phyloP scores from a whole-genome alignment of 805 yeast species.

The Zygosaccharomyces bailii region DNA sequence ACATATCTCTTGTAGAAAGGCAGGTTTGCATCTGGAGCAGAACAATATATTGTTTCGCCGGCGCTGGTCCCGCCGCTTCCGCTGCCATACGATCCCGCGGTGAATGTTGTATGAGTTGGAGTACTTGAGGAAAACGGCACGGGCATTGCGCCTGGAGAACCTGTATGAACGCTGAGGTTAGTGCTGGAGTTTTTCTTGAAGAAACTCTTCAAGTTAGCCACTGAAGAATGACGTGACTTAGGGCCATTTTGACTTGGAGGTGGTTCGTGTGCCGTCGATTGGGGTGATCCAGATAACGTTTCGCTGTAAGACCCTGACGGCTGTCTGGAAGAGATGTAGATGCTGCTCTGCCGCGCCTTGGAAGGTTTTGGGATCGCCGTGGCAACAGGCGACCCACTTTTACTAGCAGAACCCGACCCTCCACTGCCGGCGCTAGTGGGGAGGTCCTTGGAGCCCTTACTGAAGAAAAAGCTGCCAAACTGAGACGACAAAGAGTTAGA shows the following conservation, averaged over 20 bases:
- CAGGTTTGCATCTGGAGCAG: slow-evolving; percentile 40
- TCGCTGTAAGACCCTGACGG: slow-evolving; percentile 30
- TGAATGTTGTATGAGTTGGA: slow-evolving; percentile 13
- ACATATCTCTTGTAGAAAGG: slow-evolving; percentile 76
- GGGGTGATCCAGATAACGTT: slow-evolving; percentile 27
- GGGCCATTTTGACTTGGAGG: slow-evolving; percentile 39
- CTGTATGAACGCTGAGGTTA: slow-evolving; percentile 13
- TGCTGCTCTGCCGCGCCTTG: slow-evolving; percentile 35
- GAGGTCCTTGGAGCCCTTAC: slow-evolving; percentile 26
- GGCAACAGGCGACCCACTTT: slow-evolving; percentile 23
- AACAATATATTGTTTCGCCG: slow-evolving; percentile 36
- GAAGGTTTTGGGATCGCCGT: slow-evolving; percentile 37
- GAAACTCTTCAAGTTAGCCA: slow-evolving; percentile 73
- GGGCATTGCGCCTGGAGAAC: slow-evolving; percentile 26
- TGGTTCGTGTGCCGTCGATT: slow-evolving; percentile 32
- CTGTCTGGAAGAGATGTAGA: slow-evolving; percentile 37
- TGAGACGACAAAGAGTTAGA: slow-evolving; percentile 37
- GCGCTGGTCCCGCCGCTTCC: slow-evolving; percentile 13
- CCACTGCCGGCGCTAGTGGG: slow-evolving; percentile 7
- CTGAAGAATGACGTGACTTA: slow-evolving; percentile 64
- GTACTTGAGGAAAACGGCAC: slow-evolving; percentile 18
- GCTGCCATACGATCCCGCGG: slow-evolving; percentile 1
- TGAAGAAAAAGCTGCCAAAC: slow-evolving; percentile 36
- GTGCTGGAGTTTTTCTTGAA: slow-evolving; percentile 47
- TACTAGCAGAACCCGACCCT: slow-evolving; percentile 3